Conservation (phyloP, 495 filamentous ascomycete species). For the Aspergillus steynii region DNA sequence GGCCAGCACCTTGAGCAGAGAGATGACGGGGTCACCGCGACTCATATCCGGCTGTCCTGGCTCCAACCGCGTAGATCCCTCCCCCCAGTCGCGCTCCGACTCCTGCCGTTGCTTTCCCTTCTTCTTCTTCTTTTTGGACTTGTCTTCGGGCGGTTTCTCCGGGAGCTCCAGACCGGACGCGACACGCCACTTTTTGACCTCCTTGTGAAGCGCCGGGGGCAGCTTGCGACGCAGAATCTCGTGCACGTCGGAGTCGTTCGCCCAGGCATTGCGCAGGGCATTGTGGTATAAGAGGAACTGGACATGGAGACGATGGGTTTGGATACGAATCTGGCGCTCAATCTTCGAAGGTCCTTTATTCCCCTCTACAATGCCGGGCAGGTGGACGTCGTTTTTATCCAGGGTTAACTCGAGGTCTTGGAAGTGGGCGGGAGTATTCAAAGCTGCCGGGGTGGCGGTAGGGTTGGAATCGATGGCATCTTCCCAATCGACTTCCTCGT, state of each 20-base stretch:
- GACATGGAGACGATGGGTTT: conserved; percentile 87
- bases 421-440: conserved; percentile 31
- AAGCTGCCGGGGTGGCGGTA: conserved; percentile 25
- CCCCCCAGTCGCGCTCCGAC: conserved; percentile 71
- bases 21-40: conserved; percentile 77
- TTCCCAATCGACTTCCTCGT: conserved; percentile 83
- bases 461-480: conserved; percentile 64
- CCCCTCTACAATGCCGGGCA: conserved; percentile 60
- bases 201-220: conserved; percentile 63
- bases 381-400: conserved; percentile 55
- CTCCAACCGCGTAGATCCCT: conserved; percentile 66
- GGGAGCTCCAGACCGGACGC: conserved; percentile 60
- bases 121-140: conserved; percentile 41
- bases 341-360: conserved; percentile 87
- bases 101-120: conserved; percentile 43
- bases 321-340: conserved; percentile 71
- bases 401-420: conserved; percentile 77
- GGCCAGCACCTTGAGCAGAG: conserved; percentile 71
- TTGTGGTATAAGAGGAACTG: conserved; percentile 88
- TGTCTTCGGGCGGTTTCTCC: conserved; percentile 33
- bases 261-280: conserved; percentile 80
- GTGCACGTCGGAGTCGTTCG: conserved; percentile 77
- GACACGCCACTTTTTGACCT: conserved; percentile 72
- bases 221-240: conserved; percentile 72
- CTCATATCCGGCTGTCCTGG: conserved; percentile 71